Base-by-base conservation (phyloP, 1,284 basidiomycete species). In the Wolfiporia cocos region DNA sequence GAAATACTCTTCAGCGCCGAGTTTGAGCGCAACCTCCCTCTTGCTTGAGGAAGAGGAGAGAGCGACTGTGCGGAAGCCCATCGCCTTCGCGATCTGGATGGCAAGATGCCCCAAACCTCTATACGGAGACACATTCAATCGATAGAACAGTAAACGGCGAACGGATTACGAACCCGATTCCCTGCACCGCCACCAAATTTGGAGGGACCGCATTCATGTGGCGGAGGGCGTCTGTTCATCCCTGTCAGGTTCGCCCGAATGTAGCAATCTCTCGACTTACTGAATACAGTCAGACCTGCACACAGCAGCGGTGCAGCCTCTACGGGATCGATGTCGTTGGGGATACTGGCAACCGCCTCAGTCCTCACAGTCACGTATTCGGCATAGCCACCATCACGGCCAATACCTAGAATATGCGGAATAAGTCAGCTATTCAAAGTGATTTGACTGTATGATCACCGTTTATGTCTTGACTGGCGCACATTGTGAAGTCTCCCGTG, bases 241-340 rank as follows among this genome's bases (percentile, higher is more conserved):
- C n/a, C n/a, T n/a, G n/a, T n/a, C n/a, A n/a, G n/a, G n/a, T n/a
- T n/a, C n/a, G n/a, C n/a, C n/a, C n/a, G n/a, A n/a, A n/a, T n/a
- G n/a, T n/a, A n/a, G 60, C 66, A 3, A 28, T 82, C 73, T 6
- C n/a, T 74, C 75, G 2, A 86, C 87, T 38, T 92, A 81, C 2
- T 36, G 34, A 46, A 40, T 12, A 42, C 40, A 2, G 38, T 49
- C 41, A 29, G 22, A 33, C 11, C 18, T 24, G 42, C 22, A 34
- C 56, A 15, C 19, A 32, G 23, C n/a, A 49, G 20, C 12, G 39
- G 63, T 71, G 41, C 56, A 78, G 41, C 40, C 32, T 46, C 44
- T 14, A 17, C 28, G 10, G 37, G 37, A 20, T 39, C 37, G 55
- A 55, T 54, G 51, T 57, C 34, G 50, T 54, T 23, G 52, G 55